Evolutionary conservation across 1,284 basidiomycete species (phyloP), one percentile per base, ranked within the genome.

Genomic region (Singerocomus inundabilis): DNA sequence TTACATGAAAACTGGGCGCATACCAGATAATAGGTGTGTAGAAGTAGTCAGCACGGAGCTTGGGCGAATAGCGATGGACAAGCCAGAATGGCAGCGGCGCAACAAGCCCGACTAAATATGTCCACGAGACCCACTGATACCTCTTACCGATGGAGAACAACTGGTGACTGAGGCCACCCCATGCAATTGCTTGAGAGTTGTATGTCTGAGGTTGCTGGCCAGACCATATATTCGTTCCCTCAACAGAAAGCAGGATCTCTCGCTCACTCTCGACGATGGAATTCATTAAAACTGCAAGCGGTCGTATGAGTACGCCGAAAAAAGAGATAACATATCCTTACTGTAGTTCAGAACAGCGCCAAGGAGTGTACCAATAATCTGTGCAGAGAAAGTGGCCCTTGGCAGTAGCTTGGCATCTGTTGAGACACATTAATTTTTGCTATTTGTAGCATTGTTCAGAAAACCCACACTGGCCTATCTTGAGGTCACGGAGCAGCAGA

Each of bases 361-460:
- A 16, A 77, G 63, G 3, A 76, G 53, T 24, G 76, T 78, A 18
- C 75, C 75, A 2, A 74, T 60, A 24, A 84, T 70, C 64, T 89
- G 87, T 33, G 82, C 80, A 10, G 73, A 70, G 62, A 88, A 85
- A 1, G 84, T 78, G 10, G 79, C 75, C 35, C 80, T 73, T 9
- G 86, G 87, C 21, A 84, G 79, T 21, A 89, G 70, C 70, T 88
- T 89, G 51, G 80, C 79, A 66, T 81, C 68, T 70, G n/a, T 37
- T 6, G 34, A 26, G 2, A 45, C 13, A 7, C 13, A 46, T 59
- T 3, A 33, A 18, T 15, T 2, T 2, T 33, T n/a, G 21, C 13
- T 15, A 18, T 18, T 21, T 66, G 31, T 59, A 15, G 6, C 3
- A 30, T 34, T 15, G 4, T 4, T 7, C 3, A n/a, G 11, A 40